Evolutionary conservation across 805 yeast species (phyloP), one percentile per base, ranked within the genome.

Genomic region (Starmerella bacillaris): DNA sequence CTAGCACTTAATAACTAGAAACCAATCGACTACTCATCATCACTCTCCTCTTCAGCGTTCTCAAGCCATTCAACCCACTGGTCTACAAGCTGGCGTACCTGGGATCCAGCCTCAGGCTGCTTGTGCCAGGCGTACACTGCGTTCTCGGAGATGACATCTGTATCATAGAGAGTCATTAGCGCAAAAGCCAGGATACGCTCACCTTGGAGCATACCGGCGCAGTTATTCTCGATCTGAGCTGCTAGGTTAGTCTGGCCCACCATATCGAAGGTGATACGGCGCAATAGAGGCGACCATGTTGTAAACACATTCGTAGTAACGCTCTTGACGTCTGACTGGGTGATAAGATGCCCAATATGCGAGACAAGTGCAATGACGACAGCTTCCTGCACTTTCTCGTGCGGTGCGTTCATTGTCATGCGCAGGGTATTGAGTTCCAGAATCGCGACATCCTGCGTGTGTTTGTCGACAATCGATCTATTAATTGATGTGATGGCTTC

Each of bases 391-490:
- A 89, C 95, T 51, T 84, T 94, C 49, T 80, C 92, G 56, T 89
- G 86, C 0, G 89, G 69, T 14, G 83, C 98, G 54, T 89, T 82
- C 89, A 84, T 78, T 49, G 94, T 80, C 98, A 89, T 86, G 59
- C 96, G 69, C 51, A 89, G 65, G 0, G 98, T 89, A 54, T 86
- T 86, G 49, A 89, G 67, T 59, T 89, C 98, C 40, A 89, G 61
- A 43, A 82, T 59, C 0, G 98, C 95, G 11, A 94, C 84, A 53
- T 86, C 95, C 40, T 82, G 64, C 49, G 79, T 92, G 56, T 89
- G 98, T 54, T 82, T 78, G 50, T 84, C 76, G 46, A 78, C 86
- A 56, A 89, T 68, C 1, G 98, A 92, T 51, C 98, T 68, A 47
- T 75, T 80, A 21, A 89, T 78, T 0, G 95, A 82, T 8, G 92